Percentiles rank a stretch among this genome's conserved stretches.
Evolutionary conservation across 345 rosid species (phyloP).

Genomic region (sweet orange (Citrus sinensis)): DVS_A1.0 CM039164.1:27465001-27465500

Average conservation of each 20-base stretch:
- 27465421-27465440: neutral
- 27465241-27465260: neutral
- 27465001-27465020: too few species aligned
- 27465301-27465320: conserved; percentile 55
- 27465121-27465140: conserved; percentile 54
- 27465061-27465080: conserved; percentile 65
- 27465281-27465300: conserved; percentile 55
- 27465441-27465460: neutral
- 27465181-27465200: conserved; percentile 43
- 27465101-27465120: conserved; percentile 47
- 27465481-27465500: neutral
- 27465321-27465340: conserved; percentile 47
- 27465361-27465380: neutral
- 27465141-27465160: conserved; percentile 77
- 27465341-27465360: conserved; percentile 28
- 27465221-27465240: neutral
- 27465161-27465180: conserved; percentile 65
- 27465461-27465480: neutral
- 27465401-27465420: conserved; percentile 24
- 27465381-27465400: neutral
- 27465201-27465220: neutral
- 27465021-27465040: too few species aligned
- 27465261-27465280: conserved; percentile 29
- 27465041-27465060: neutral
- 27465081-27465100: conserved; percentile 67